Evolutionary conservation across 306 rosid genomes (phyloP).

Genomic region (Quercus gilva): DNA sequence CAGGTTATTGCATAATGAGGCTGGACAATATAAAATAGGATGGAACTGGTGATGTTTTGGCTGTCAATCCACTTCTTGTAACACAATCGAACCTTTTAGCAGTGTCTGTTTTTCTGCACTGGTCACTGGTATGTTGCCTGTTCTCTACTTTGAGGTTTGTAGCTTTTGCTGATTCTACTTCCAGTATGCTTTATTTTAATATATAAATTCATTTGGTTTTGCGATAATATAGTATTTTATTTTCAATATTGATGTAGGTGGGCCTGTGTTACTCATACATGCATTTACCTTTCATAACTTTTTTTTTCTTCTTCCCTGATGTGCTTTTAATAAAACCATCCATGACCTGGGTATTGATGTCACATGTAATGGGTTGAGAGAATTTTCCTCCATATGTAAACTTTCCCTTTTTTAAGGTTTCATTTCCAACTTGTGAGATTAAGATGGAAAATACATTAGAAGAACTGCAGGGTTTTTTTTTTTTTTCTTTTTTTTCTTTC

Average conservation of each 20-base stretch:
- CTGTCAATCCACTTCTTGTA: conserved; percentile 46
- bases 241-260: background rate
- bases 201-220: conserved; percentile 6
- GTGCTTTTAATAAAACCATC: conserved; percentile 71
- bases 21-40: conserved; percentile 37
- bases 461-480: too few species aligned
- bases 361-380: too few species aligned
- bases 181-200: background rate
- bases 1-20: conserved; percentile 80
- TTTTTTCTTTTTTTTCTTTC: too few species aligned
- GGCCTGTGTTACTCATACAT: background rate
- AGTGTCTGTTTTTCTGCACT: conserved; percentile 85
- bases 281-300: conserved; percentile 6
- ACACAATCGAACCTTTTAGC: conserved; percentile 87
- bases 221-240: background rate
- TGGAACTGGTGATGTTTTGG: conserved; percentile 33
- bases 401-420: too few species aligned
- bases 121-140: conserved; percentile 81
- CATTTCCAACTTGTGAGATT: too few species aligned
- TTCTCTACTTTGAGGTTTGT: conserved; percentile 24
- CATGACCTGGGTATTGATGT: too few species aligned
- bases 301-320: conserved; percentile 47
- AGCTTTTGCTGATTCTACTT: conserved; percentile 17
- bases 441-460: too few species aligned
- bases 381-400: too few species aligned